Evolutionary conservation across 176 grass and related monocot species (phyloP), one percentile per base, ranked within the genome.

Genomic region (Ensete glaucum): DNA sequence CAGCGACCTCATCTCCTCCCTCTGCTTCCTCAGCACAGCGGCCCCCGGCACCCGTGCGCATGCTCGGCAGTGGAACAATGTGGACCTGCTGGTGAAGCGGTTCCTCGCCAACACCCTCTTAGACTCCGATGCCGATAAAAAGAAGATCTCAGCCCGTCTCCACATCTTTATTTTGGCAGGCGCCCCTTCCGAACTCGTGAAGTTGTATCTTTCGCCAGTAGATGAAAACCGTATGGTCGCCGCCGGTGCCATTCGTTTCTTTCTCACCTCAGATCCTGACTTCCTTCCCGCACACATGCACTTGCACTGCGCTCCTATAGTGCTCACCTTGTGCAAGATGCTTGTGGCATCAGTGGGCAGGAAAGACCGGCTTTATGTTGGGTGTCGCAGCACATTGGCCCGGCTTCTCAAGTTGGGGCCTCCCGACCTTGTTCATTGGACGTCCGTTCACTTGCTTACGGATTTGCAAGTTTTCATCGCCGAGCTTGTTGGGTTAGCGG

Each of bases 251-350:
- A 91, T 98, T 70, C 85, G 76, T 15, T 76, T 90, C 10, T 73
- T 98, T 55, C 73, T 77, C 34, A 50, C 27, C 65, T 29, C 80
- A 0, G 87, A 93, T 25, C 27, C 84, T 9, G 50, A 75, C 9
- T 25, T 43, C 63, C 21, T 91, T 2, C 84, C 90, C 0, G 83
- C 77, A 2, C 76, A 83, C 3, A 73, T 85, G 16, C 76, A 85
- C 62, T 49, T 73, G 7, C 77, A 79, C 22, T 88, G 79, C 8
- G 59, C 79, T 19, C 86, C 88, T 0, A 87, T 91, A 73, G 67
- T 98, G 20, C 83, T 93, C 29, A 86, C 87, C 52, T 91, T 98
- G 62, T 93, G 94, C 56, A 77, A 82, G 62, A 64, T 93, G 83
- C 76, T 98, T 0, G 73, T 76, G 25, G 68, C 78, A 0, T 67